A percentile compares a stretch with the other conserved stretches of the same genome.
These are phyloP conservation scores for Didymella pomorum DNA, from an alignment of 2,329 filamentous ascomycete genomes.

Conservation along the genomic window DNA sequence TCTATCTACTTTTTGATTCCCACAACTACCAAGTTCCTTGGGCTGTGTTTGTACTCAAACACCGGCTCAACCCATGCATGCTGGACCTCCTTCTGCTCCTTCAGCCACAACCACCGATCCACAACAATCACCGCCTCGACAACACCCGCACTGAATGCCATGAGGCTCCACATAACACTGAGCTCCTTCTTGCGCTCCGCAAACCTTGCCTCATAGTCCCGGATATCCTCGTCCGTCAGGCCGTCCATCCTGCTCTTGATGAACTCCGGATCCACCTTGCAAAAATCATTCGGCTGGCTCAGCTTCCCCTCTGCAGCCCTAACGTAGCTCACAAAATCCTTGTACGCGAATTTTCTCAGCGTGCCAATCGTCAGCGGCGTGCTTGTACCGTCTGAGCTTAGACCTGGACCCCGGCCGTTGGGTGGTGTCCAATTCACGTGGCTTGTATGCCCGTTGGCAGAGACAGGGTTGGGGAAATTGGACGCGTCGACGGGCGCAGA, in stretches of 20 bases:
- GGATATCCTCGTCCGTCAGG: slow-evolving; percentile 79
- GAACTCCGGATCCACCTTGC: slow-evolving; percentile 52
- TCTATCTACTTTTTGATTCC: slow-evolving; percentile 79
- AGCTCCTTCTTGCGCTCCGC: slow-evolving; percentile 77
- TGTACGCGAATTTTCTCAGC: slow-evolving; percentile 80
- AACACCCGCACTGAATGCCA: slow-evolving; percentile 92
- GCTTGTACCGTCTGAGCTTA: slow-evolving; percentile 67
- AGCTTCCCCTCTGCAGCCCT: slow-evolving; percentile 82
- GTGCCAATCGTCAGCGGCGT: slow-evolving; percentile 88
- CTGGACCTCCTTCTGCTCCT: slow-evolving; percentile 74
- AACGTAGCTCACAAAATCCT: slow-evolving; percentile 77
- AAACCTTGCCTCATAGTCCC: slow-evolving; percentile 72
- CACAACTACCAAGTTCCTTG: slow-evolving; percentile 90
- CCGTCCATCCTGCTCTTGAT: slow-evolving; percentile 71
- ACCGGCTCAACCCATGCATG: slow-evolving; percentile 92
- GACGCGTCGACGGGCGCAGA: slow-evolving; percentile 57
- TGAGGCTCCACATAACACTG: slow-evolving; percentile 88
- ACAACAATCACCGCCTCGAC: slow-evolving; percentile 90
- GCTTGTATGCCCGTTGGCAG: slow-evolving; percentile 44
- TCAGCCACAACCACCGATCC: slow-evolving; percentile 87
- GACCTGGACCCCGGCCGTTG: slow-evolving; percentile 59
- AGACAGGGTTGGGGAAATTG: slow-evolving; percentile 51
- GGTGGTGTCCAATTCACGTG: slow-evolving; percentile 48
- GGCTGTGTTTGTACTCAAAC: slow-evolving; percentile 86
- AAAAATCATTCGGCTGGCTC: slow-evolving; percentile 43